Evolutionary conservation across 352 stramenopile species (phyloP).

Genomic region (Globisporangium cystogenes): DNA sequence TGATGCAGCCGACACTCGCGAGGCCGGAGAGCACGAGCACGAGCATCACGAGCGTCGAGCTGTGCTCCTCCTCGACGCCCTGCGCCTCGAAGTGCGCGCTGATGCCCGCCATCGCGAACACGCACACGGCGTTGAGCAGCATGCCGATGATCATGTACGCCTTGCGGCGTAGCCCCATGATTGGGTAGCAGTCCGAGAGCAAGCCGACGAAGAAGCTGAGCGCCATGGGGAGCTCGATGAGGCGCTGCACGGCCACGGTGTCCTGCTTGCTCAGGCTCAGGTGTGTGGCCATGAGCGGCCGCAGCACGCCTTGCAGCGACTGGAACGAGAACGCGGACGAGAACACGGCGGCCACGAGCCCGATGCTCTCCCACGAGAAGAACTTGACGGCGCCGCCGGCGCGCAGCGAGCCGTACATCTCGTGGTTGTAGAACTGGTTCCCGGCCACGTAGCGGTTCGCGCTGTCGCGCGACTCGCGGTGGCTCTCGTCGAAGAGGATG

Average conservation of each 20-base stretch:
- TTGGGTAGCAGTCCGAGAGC: conserved; percentile 87
- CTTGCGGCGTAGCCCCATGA: conserved; percentile 87
- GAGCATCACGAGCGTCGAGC: conserved; percentile 18
- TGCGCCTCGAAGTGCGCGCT: conserved; percentile 41
- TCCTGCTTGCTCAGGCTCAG: conserved; percentile 14
- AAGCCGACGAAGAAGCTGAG: conserved; percentile 89
- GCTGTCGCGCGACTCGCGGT: neutral
- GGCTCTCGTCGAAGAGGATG: neutral
- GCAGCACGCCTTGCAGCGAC: conserved; percentile 8
- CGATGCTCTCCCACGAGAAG: conserved; percentile 16
- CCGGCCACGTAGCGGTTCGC: conserved; percentile 11
- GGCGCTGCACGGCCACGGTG: conserved; percentile 23
- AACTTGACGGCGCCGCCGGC: conserved; percentile 10
- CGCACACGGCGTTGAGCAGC: conserved; percentile 49
- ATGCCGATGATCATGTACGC: conserved; percentile 88
- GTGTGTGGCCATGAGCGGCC: conserved; percentile 13
- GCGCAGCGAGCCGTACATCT: conserved; percentile 47
- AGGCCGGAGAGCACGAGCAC: conserved; percentile 69
- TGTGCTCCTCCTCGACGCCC: neutral
- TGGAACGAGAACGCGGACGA: conserved; percentile 17
- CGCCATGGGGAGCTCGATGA: conserved; percentile 82
- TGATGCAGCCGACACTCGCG: conserved; percentile 18
- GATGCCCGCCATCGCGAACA: conserved; percentile 49
- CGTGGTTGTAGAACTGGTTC: conserved; percentile 43
- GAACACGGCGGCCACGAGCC: conserved; percentile 16